Percentiles rank a stretch among this genome's conserved stretches.
These are phyloP conservation scores for Apiospora sp. DNA, from an alignment of 2,329 filamentous ascomycete species.

Conservation along the genomic window DNA sequence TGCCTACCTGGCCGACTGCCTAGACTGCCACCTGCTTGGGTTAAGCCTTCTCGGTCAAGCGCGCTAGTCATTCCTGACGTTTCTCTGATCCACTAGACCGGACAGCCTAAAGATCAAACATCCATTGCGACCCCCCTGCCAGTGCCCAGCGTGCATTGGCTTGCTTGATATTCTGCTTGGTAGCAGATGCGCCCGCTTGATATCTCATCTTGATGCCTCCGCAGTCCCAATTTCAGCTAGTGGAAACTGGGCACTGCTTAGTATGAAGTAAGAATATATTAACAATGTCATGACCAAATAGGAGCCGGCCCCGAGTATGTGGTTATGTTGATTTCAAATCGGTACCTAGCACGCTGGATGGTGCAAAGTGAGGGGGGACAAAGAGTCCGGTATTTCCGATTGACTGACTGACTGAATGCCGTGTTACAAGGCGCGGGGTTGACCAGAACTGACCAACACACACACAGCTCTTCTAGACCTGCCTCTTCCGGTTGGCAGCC, in stretches of 20 bases:
- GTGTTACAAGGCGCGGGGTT: background rate
- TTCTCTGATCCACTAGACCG: slow-evolving; percentile 10
- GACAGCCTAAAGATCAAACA: slow-evolving; percentile 15
- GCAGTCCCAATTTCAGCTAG: background rate
- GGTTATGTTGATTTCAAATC: background rate
- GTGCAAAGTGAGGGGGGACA: background rate
- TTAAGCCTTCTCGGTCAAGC: slow-evolving; percentile 1
- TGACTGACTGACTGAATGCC: background rate
- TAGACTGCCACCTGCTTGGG: background rate
- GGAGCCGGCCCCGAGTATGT: background rate
- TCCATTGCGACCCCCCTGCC: background rate
- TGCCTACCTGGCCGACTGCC: background rate
- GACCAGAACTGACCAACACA: background rate
- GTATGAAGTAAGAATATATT: background rate
- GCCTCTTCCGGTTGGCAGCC: slow-evolving; percentile 11
- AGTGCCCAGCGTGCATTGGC: background rate
- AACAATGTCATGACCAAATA: background rate
- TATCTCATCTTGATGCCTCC: background rate
- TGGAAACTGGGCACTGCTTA: background rate
- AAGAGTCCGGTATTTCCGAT: background rate
- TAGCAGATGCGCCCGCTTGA: background rate
- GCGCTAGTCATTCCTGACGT: slow-evolving; percentile 1
- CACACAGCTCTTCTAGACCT: slow-evolving; percentile 11
- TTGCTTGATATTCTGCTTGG: background rate
- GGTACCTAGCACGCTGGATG: background rate